Evolutionary conservation across 805 yeast species (phyloP), one percentile per base, ranked within the genome.

Genomic region (Metschnikowia matae): DNA sequence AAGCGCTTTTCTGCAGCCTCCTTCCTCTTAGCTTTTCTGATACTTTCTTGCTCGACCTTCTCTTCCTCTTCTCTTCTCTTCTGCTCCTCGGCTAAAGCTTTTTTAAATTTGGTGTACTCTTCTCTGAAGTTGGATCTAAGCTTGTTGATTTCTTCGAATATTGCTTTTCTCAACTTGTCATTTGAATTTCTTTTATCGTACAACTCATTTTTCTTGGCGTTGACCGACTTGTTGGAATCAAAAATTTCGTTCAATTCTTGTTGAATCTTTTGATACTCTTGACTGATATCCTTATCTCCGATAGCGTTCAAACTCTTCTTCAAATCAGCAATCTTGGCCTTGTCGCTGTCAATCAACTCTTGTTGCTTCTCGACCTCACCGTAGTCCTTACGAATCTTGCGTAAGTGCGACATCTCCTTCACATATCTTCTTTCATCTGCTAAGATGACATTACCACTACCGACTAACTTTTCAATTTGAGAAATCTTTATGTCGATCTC

Each of bases 401-500:
- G 84, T 68, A 94, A 80, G 42, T 84, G 69, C 47, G 89, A 79
- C 78, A 89, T 87, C 73, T 92, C 98, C 73, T 87, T 87, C 58
- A 94, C 82, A 57, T 78, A 71, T 64, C 83, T 79, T 75, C 89
- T 85, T 79, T 94, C 99, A 56, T 92, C 96, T 48, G 90, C 97
- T 63, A 94, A 82, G 61, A 88, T 81, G 66, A 94, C 77, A 42
- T 78, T 70, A 55, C 98, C 98, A 46, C 86, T 71, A 49, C 87
- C 88, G 54, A 94, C 84, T 58, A 79, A 75, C 40, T 77, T 79
- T 66, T 94, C 97, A 63, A 89, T 80, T 57, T 74, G 75, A 52
- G 66, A 65, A 62, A 87, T 77, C 68, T 84, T 82, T 52, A 74
- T 73, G 59, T 87, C 90, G 58, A 87, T 84, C 55, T 87, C 95